Base-by-base conservation (phyloP, 106 monocot species). In the Xerophyta viscosa region DNA sequence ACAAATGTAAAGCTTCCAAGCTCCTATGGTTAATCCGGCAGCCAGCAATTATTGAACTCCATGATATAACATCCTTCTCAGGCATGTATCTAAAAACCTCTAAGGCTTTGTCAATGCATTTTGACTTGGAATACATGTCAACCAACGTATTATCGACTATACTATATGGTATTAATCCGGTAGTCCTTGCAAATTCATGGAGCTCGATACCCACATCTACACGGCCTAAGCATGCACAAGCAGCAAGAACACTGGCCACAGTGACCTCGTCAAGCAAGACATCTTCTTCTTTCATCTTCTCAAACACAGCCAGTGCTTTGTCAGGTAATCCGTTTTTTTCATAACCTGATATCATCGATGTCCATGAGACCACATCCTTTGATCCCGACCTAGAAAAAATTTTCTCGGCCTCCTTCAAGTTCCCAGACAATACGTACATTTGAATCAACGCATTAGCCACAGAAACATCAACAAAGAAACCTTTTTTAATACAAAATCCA, bases 331-430 rank as follows among this genome's bases (percentile, higher is more conserved):
- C 60, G 29, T 78, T 84, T 55, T 74, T 88, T 62, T 96, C 94
- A 25, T 78, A 88, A 15, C 88, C 78, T 24, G 84, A 88, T 62
- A 96, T 88, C 94, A 94, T 88, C 0, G 88, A 52, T 6, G 94
- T 96, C 94, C 94, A 96, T 9, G 94, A 73, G 18, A 96, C 77
- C 17, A 88, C 63, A 63, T 84, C 88, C 62, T 75, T 84, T 0
- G 51, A 56, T 3, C 27, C 62, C 63, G 67, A 75, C 25, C 50
- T 44, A 13, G 48, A 72, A 53, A 96, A 96, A 24, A 81, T 48
- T 27, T 71, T 76, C 54, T 77, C 72, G 2, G 81, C 88, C 58
- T 81, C 75, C 3, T 60, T 25, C 63, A 78, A 51, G 27, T 52
- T 46, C 24, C 65, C 67, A 10, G 70, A 61, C 25, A 47, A 58